Evolutionary conservation across 176 grass and related monocot genomes (phyloP).

Genomic region (Bolboschoenus planiculmis): DNA sequence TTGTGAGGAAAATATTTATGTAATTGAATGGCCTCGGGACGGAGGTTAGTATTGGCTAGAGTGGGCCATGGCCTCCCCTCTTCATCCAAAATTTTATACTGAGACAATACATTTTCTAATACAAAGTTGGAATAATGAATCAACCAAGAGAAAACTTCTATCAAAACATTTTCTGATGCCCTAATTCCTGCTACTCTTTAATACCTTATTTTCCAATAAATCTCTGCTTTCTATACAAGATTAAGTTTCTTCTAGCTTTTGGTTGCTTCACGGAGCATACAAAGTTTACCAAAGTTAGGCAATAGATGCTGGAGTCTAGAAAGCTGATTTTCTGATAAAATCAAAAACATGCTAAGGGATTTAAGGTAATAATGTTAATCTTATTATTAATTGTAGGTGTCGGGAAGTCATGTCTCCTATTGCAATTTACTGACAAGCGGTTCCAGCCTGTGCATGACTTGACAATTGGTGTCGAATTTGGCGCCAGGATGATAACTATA

Average conservation of each 20-base stretch:
- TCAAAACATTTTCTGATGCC: too few species aligned
- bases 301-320: neutral
- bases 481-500: constrained; percentile 30
- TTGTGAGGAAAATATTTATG: neutral
- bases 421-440: constrained; percentile 48
- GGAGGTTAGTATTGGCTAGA: too few species aligned
- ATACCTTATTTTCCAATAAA: neutral
- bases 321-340: neutral
- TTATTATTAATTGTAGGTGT: constrained; percentile 27
- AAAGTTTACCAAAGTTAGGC: neutral
- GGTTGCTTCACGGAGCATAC: neutral
- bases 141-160: too few species aligned
- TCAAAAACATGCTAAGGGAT: neutral
- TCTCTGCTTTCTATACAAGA: neutral
- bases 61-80: too few species aligned
- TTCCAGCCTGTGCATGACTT: constrained; percentile 49
- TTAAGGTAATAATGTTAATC: neutral
- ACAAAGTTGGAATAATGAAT: too few species aligned
- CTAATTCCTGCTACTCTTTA: neutral
- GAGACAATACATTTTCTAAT: too few species aligned
- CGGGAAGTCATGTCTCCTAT: constrained; percentile 47
- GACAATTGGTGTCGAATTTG: constrained; percentile 54
- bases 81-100: too few species aligned
- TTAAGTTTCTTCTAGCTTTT: neutral
- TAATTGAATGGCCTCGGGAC: too few species aligned